These are phyloP conservation scores for Nectriaceae sp. DNA, from an alignment of 2,329 filamentous ascomycete species.

Conservation along the genomic window DNA sequence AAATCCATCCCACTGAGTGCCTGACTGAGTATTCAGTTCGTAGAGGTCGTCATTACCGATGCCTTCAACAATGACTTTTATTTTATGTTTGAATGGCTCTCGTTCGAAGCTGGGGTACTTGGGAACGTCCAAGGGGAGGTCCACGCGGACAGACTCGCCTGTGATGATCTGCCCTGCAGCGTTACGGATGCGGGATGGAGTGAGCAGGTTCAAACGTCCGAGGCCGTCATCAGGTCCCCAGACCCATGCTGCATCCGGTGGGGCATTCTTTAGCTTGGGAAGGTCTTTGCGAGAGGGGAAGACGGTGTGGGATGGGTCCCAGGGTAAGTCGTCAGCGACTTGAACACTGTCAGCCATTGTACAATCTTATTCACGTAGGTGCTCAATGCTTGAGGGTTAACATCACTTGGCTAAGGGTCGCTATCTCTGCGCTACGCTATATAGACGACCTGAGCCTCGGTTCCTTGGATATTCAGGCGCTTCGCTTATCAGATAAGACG, in stretches of 20 bases:
- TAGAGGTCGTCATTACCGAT: background rate
- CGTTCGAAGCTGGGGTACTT: background rate
- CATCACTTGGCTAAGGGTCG: too few species aligned
- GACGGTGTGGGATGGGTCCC: too few species aligned
- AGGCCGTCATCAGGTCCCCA: background rate
- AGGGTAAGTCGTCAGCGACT: too few species aligned
- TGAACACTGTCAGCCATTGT: too few species aligned
- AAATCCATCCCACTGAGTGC: background rate
- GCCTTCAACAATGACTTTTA: background rate
- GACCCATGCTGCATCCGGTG: background rate
- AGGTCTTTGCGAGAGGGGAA: too few species aligned
- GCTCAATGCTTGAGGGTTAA: too few species aligned
- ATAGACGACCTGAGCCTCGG: too few species aligned
- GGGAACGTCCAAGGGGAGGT: background rate
- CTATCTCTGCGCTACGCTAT: too few species aligned
- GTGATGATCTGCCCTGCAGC: background rate
- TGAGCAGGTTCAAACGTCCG: background rate
- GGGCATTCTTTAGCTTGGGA: background rate
- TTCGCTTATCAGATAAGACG: too few species aligned
- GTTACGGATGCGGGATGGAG: background rate
- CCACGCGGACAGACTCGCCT: background rate
- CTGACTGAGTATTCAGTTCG: background rate
- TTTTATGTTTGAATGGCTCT: background rate
- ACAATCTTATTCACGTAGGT: too few species aligned
- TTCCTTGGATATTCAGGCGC: too few species aligned